Conservation (phyloP, 768 basidiomycete genomes). For the Cytidiella melzeri region DNA sequence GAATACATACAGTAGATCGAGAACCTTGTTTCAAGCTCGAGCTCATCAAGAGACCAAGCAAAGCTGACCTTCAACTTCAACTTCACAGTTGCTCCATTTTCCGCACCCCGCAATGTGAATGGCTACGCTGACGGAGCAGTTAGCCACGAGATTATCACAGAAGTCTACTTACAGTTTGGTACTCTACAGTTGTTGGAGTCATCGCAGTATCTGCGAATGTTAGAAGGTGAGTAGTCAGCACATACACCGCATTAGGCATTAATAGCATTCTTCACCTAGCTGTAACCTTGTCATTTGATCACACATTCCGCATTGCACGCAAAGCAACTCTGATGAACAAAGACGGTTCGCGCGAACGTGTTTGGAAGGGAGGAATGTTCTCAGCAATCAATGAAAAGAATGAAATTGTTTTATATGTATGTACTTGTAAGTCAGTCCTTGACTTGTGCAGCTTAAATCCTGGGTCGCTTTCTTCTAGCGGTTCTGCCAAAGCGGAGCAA, state of each 20-base stretch:
- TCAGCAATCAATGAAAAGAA: slow-evolving; percentile 14
- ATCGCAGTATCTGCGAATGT: slow-evolving; percentile 11
- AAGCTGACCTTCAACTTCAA: too few relatives aligned
- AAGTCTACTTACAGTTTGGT: slow-evolving; percentile 16
- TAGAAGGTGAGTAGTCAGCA: slow-evolving; percentile 10
- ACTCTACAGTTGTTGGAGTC: slow-evolving; percentile 15
- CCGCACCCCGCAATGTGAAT: too few relatives aligned
- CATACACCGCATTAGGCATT: not conserved
- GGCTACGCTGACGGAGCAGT: slow-evolving; percentile 8
- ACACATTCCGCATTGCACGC: slow-evolving; percentile 13
- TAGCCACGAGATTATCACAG: slow-evolving; percentile 16
- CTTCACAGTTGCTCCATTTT: too few relatives aligned
- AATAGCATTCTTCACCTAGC: not conserved
- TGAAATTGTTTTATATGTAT: slow-evolving; percentile 11
- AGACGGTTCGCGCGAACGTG: not conserved
- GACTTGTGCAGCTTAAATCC: not conserved
- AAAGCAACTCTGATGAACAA: slow-evolving; percentile 9
- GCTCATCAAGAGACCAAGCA: too few relatives aligned
- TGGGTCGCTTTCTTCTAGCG: slow-evolving; percentile 5
- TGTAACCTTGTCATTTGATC: slow-evolving; percentile 9
- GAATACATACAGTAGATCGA: slow-evolving; percentile 12
- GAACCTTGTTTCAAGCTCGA: not conserved
- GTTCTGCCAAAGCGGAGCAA: slow-evolving; percentile 11
- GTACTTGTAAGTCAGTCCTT: slow-evolving; percentile 8
- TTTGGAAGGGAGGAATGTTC: slow-evolving; percentile 11